A percentile compares a stretch with the other conserved stretches of the same genome.
These are phyloP conservation scores for Endothia cerciana DNA, from an alignment of 2,329 filamentous ascomycete genomes.

Conservation along the genomic window DNA sequence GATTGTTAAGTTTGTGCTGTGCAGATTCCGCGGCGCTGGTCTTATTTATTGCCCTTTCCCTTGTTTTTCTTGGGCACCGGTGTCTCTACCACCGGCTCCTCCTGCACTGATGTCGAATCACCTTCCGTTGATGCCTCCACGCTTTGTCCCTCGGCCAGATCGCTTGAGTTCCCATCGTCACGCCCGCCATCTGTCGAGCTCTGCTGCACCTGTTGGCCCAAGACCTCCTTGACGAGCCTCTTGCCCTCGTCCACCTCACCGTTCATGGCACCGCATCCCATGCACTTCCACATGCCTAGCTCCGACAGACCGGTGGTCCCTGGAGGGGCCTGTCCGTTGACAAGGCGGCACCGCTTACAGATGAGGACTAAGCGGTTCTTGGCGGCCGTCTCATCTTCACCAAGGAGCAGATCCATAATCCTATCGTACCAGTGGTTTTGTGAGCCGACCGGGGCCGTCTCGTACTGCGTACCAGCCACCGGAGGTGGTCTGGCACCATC, in stretches of 20 bases:
- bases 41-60: conserved; percentile 12
- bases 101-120: neutral
- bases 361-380: conserved; percentile 91
- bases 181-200: conserved; percentile 26
- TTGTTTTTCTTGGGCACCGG: conserved; percentile 10
- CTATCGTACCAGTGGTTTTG: conserved; percentile 88
- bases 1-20: neutral
- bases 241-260: conserved; percentile 78
- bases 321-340: conserved; percentile 94
- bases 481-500: conserved; percentile 32
- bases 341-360: conserved; percentile 78
- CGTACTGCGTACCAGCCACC: conserved; percentile 35
- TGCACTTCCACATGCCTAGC: conserved; percentile 85
- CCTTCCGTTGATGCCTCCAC: conserved; percentile 15
- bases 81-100: conserved; percentile 10
- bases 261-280: conserved; percentile 80
- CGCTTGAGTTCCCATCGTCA: conserved; percentile 27
- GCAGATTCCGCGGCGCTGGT: neutral
- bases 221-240: conserved; percentile 71
- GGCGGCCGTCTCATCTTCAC: conserved; percentile 90
- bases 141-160: conserved; percentile 24
- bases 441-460: conserved; percentile 34
- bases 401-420: conserved; percentile 86
- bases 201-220: conserved; percentile 38
- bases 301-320: conserved; percentile 78